Percentiles rank a stretch among this genome's conserved stretches.
These are phyloP conservation scores for Carex parvula DNA, from an alignment of 176 grass and related monocot species.

Conservation along the genomic window DNA sequence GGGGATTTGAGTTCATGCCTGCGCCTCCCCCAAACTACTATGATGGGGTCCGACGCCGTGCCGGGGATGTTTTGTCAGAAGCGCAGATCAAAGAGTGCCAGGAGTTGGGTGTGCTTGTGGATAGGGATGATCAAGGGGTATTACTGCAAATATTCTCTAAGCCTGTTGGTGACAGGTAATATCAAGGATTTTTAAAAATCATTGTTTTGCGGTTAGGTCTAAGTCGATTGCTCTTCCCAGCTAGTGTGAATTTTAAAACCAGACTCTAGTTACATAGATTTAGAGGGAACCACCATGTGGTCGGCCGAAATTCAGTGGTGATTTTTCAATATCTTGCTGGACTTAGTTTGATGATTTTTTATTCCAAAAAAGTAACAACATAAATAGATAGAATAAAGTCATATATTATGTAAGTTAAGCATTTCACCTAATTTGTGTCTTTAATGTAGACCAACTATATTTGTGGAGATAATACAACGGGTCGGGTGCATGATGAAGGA, in stretches of 20 bases:
- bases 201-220: neutral
- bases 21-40: conserved; percentile 60
- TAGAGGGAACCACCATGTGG: neutral
- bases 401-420: neutral
- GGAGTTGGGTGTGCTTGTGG: conserved; percentile 75
- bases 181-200: neutral
- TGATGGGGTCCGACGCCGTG: conserved; percentile 54
- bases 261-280: neutral
- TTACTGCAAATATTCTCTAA: conserved; percentile 97
- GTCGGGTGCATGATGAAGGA: conserved; percentile 80
- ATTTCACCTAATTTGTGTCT: neutral
- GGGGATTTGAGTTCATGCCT: conserved; percentile 78
- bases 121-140: conserved; percentile 92
- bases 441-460: conserved; percentile 65
- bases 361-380: neutral
- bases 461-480: conserved; percentile 92
- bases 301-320: neutral
- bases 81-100: conserved; percentile 80
- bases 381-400: neutral
- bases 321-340: neutral
- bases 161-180: conserved; percentile 86
- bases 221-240: neutral
- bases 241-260: neutral
- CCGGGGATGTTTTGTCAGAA: conserved; percentile 73
- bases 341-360: neutral